Conservation (phyloP, 176 grass and related monocot genomes). For the Paspalum notatum region DNA sequence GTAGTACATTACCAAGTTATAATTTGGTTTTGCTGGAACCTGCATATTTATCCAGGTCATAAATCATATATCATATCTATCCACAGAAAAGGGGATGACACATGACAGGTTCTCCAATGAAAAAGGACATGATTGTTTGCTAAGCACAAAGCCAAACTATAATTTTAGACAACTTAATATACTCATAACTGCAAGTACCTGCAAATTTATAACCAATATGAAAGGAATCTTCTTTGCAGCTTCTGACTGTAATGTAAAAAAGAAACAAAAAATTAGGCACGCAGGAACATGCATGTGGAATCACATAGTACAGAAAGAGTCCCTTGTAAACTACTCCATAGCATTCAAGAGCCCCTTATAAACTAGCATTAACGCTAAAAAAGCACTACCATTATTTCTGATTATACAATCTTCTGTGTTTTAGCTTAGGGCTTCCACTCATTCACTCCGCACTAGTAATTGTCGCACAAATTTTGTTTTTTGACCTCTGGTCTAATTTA, state of each 20-base stretch:
- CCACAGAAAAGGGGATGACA: constrained; percentile 10
- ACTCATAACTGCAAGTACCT: constrained; percentile 49
- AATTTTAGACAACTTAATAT: constrained; percentile 39
- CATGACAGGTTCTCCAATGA: neutral
- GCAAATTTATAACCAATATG: constrained; percentile 90
- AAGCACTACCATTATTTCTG: neutral
- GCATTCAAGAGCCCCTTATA: neutral
- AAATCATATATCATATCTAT: constrained; percentile 5
- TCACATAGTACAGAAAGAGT: constrained; percentile 8
- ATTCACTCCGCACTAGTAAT: neutral
- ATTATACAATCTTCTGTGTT: neutral
- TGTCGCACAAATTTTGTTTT: too few relatives aligned
- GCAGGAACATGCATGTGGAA: constrained; percentile 26
- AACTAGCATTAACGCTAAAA: neutral
- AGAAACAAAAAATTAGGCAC: constrained; percentile 29
- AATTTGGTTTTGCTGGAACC: constrained; percentile 96
- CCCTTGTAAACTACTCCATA: neutral
- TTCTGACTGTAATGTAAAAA: constrained; percentile 72
- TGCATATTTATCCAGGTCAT: constrained; percentile 50
- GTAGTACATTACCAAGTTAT: constrained; percentile 91
- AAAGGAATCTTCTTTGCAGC: constrained; percentile 89
- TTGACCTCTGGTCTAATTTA: too few relatives aligned
- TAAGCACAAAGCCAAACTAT: constrained; percentile 1
- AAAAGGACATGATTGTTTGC: constrained; percentile 20
- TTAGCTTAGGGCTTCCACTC: neutral